A percentile compares a stretch with the other conserved stretches of the same genome.
These are phyloP conservation scores for Hanseniaspora uvarum DNA, from an alignment of 1,139 yeast genomes.

Conservation along the genomic window DNA sequence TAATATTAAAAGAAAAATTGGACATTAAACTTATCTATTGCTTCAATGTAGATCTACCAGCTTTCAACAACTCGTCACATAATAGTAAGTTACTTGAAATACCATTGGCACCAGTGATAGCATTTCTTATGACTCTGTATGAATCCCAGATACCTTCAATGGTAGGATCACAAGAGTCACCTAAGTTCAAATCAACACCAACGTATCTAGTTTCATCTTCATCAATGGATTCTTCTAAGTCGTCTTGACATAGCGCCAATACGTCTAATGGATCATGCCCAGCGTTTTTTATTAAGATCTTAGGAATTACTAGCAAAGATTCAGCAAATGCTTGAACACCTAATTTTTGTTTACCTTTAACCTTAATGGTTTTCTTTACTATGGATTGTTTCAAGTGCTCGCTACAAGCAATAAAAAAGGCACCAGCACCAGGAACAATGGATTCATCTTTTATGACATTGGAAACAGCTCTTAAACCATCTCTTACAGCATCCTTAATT, in stretches of 20 bases:
- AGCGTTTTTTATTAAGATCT: constrained; percentile 83
- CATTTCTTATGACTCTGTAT: constrained; percentile 84
- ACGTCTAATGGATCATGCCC: constrained; percentile 91
- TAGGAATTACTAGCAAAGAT: constrained; percentile 81
- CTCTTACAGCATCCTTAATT: constrained; percentile 93
- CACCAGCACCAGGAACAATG: constrained; percentile 95
- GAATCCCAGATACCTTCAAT: constrained; percentile 96
- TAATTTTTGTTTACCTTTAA: constrained; percentile 78
- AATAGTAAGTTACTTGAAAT: constrained; percentile 84
- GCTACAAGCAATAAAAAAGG: constrained; percentile 78
- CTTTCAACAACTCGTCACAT: constrained; percentile 93
- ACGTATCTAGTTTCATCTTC: constrained; percentile 63
- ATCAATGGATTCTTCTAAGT: constrained; percentile 38
- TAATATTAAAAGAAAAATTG: neutral
- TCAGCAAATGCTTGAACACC: constrained; percentile 93
- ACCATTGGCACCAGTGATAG: constrained; percentile 84
- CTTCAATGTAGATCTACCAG: constrained; percentile 86
- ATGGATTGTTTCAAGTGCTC: constrained; percentile 47
- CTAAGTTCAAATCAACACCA: constrained; percentile 81
- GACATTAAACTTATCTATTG: constrained; percentile 23
- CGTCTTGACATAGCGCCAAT: constrained; percentile 82
- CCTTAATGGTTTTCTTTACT: constrained; percentile 39
- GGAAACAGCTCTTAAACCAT: constrained; percentile 89
- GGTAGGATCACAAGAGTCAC: constrained; percentile 93
- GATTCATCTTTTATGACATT: constrained; percentile 78